Evolutionary conservation across 331 rosid species (phyloP).

Genomic region (Prunus yedoensis): DNA sequence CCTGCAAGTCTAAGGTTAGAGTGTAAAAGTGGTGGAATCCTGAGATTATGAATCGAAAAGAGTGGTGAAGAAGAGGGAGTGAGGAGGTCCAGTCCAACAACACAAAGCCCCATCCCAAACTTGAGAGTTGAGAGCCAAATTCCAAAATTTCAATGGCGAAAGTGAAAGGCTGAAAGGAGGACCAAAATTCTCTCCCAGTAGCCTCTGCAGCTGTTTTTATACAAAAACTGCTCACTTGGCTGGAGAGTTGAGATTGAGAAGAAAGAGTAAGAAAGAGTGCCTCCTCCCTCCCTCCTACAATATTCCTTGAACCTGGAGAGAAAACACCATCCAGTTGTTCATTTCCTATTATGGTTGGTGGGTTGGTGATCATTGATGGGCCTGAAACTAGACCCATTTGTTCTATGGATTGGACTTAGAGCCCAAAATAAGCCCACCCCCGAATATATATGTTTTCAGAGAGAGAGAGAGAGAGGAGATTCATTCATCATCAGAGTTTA

Average conservation of each 20-base stretch:
- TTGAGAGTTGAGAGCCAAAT: too few species aligned
- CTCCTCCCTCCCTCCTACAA: too few species aligned
- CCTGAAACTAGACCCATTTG: background rate
- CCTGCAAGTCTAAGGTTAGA: conserved; percentile 30
- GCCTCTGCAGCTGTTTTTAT: background rate
- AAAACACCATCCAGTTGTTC: background rate
- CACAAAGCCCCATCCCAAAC: background rate
- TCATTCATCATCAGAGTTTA: background rate
- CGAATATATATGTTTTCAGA: background rate
- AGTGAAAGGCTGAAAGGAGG: background rate
- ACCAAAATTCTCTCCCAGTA: too few species aligned
- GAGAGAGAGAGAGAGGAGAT: too few species aligned
- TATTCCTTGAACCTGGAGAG: background rate
- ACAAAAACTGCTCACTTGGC: too few species aligned
- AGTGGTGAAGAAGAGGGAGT: background rate
- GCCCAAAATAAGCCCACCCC: background rate
- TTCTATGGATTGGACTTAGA: background rate
- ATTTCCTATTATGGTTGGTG: background rate
- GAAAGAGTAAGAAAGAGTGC: too few species aligned
- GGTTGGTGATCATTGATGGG: background rate
- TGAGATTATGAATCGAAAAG: background rate
- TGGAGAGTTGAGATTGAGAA: too few species aligned
- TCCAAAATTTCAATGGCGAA: background rate
- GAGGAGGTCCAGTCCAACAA: background rate
- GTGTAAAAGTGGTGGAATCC: conserved; percentile 6